These are phyloP conservation scores for Colletotrichum spinosum DNA, from an alignment of 2,329 filamentous ascomycete genomes.

Conservation along the genomic window DNA sequence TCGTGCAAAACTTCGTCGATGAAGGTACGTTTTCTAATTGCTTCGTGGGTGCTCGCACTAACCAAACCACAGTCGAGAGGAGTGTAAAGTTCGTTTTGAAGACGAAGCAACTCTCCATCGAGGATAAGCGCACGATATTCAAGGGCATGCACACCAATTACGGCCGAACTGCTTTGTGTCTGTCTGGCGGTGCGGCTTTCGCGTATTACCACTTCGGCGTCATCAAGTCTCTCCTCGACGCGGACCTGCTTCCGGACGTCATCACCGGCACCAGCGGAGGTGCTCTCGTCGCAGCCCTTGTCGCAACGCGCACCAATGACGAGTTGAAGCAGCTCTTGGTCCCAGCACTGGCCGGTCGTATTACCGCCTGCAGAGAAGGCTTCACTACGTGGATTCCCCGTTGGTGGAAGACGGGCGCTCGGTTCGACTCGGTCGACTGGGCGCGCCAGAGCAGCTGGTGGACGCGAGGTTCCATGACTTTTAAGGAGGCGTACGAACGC, in stretches of 20 bases:
- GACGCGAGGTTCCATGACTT: conserved; percentile 90
- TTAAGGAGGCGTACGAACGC: conserved; percentile 92
- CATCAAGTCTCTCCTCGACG: conserved; percentile 88
- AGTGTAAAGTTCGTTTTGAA: conserved; percentile 75
- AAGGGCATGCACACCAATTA: conserved; percentile 92
- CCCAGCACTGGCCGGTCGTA: conserved; percentile 85
- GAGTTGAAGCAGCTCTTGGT: conserved; percentile 88
- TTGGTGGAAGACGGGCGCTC: conserved; percentile 93
- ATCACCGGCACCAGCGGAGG: conserved; percentile 97
- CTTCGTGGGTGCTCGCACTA: neutral
- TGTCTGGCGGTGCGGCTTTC: conserved; percentile 94
- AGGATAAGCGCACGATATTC: conserved; percentile 85
- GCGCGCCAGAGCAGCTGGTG: conserved; percentile 89
- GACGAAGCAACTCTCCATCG: conserved; percentile 73
- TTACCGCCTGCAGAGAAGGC: conserved; percentile 86
- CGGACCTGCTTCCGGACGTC: conserved; percentile 86
- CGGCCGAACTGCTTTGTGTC: conserved; percentile 89
- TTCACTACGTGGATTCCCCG: conserved; percentile 81
- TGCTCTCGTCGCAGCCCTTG: conserved; percentile 86
- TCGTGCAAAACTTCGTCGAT: conserved; percentile 91
- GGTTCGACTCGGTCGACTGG: conserved; percentile 96
- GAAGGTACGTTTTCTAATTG: conserved; percentile 67
- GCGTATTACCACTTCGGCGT: conserved; percentile 98
- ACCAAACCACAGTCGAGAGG: conserved; percentile 65
- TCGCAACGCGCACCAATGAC: conserved; percentile 90